These are phyloP conservation scores for Anisodus acutangulus DNA, from an alignment of 257 asterid species.

Conservation along the genomic window DNA sequence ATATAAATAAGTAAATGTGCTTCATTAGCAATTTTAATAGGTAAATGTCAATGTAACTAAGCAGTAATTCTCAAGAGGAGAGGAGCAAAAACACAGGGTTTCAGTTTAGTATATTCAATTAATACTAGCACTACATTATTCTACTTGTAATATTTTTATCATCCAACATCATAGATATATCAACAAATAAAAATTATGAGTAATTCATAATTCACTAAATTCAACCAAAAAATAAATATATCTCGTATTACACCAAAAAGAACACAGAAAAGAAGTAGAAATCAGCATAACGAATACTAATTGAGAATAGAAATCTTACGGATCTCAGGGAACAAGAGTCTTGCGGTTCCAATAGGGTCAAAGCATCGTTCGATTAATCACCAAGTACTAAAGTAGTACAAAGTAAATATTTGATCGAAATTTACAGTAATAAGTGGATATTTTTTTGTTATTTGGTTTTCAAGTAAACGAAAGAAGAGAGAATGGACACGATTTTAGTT, in stretches of 20 bases:
- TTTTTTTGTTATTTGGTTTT: not conserved
- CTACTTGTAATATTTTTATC: not conserved
- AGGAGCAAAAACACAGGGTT: not conserved
- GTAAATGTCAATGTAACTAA: not conserved
- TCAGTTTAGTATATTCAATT: not conserved
- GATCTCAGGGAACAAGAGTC: constrained; percentile 6
- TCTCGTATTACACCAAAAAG: too few species aligned
- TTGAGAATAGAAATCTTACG: not conserved
- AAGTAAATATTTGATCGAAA: constrained; percentile 1
- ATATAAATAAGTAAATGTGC: not conserved
- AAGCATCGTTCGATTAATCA: not conserved
- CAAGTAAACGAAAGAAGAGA: not conserved
- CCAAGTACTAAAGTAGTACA: not conserved
- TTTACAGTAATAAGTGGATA: not conserved
- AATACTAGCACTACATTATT: not conserved
- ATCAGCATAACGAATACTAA: not conserved
- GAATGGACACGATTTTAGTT: not conserved
- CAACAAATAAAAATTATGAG: not conserved
- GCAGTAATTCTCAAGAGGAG: not conserved
- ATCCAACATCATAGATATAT: not conserved
- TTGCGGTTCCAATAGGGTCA: constrained; percentile 15
- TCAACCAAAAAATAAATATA: not conserved
- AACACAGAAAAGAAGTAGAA: not conserved
- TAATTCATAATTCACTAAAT: not conserved
- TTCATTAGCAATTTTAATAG: constrained; percentile 14